Conservation (phyloP, 2,329 filamentous ascomycete genomes). For the Beauveria pseudobassiana region DNA sequence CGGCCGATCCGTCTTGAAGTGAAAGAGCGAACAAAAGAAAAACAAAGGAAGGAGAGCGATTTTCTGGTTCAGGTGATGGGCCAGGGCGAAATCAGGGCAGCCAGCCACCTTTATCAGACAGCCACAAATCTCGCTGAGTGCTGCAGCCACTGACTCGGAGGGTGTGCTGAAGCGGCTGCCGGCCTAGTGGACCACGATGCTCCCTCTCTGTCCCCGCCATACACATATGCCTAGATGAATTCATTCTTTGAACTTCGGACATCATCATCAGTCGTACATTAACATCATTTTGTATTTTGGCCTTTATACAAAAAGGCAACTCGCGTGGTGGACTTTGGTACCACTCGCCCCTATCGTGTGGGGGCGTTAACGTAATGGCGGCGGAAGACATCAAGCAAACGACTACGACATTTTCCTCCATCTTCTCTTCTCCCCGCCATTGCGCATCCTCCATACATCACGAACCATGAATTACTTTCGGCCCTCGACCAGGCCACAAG, state of each 20-base stretch:
- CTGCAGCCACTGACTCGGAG: too few relatives aligned
- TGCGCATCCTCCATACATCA: background rate
- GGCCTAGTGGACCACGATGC: too few relatives aligned
- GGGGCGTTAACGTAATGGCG: background rate
- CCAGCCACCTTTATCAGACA: too few relatives aligned
- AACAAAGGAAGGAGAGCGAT: too few relatives aligned
- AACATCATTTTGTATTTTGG: background rate
- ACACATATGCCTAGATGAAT: background rate
- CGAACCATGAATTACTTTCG: conserved; percentile 19
- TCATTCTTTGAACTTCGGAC: background rate
- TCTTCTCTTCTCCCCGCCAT: background rate
- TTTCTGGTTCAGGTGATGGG: too few relatives aligned
- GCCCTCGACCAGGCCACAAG: conserved; percentile 17
- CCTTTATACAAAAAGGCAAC: background rate
- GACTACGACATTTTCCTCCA: background rate
- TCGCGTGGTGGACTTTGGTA: background rate
- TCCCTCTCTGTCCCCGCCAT: too few relatives aligned
- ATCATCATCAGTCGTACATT: background rate
- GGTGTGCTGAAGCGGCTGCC: too few relatives aligned
- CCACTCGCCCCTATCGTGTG: background rate
- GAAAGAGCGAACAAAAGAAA: too few relatives aligned
- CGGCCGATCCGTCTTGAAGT: too few relatives aligned
- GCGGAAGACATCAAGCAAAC: background rate
- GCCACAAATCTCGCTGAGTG: too few relatives aligned
- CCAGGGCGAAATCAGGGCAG: too few relatives aligned